A percentile compares a stretch with the other conserved stretches of the same genome.
These are phyloP conservation scores for Sicyos baderoa DNA, from an alignment of 306 rosid species.

Conservation along the genomic window DNA sequence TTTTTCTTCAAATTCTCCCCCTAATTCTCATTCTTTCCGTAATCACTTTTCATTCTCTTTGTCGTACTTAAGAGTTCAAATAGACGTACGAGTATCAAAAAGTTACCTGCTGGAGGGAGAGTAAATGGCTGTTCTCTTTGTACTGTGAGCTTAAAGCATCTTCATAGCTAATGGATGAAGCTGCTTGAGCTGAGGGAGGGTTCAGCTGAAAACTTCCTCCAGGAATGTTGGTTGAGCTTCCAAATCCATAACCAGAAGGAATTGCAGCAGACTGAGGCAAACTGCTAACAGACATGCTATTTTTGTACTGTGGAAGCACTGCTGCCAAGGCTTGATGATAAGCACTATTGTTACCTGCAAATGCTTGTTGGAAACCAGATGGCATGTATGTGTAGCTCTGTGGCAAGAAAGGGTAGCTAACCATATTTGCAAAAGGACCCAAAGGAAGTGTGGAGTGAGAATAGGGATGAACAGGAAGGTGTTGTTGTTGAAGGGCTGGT, in stretches of 20 bases:
- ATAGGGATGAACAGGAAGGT: conserved; percentile 89
- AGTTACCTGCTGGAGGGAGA: conserved; percentile 88
- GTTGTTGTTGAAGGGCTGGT: conserved; percentile 92
- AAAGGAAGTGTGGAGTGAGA: conserved; percentile 84
- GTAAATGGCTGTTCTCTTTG: conserved; percentile 76
- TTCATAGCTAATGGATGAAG: conserved; percentile 75
- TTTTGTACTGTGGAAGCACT: conserved; percentile 88
- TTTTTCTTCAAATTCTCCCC: no score
- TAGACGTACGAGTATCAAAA: neutral
- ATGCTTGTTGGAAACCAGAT: conserved; percentile 89
- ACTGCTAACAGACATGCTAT: conserved; percentile 86
- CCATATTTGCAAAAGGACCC: conserved; percentile 90
- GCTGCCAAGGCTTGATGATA: conserved; percentile 96
- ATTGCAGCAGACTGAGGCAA: conserved; percentile 86
- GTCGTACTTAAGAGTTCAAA: neutral
- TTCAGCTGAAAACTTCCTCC: conserved; percentile 88
- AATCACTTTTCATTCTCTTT: no score
- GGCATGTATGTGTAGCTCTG: conserved; percentile 98
- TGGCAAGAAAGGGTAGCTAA: conserved; percentile 90
- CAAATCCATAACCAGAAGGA: conserved; percentile 88
- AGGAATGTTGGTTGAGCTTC: conserved; percentile 74
- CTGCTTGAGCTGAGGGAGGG: conserved; percentile 61
- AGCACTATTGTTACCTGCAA: conserved; percentile 72
- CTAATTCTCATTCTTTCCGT: no score
- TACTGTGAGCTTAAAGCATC: conserved; percentile 77